A percentile compares a stretch with the other conserved stretches of the same genome.
phyloP scores from a whole-genome alignment of 2,329 filamentous ascomycete species.

The Gnomoniopsis smithogilvyi region DNA sequence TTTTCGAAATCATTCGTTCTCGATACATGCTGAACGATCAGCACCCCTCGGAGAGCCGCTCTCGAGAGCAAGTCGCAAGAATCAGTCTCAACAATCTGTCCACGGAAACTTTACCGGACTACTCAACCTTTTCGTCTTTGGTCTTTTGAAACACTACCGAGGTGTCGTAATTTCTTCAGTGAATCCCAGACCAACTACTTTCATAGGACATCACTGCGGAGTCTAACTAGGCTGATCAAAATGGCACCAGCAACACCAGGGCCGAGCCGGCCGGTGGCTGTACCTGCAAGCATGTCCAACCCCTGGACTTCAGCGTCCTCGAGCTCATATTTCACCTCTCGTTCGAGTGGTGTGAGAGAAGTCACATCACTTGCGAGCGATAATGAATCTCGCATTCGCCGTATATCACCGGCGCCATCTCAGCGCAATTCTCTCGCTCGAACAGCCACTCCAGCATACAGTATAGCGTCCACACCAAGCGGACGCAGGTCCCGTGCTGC shows the following conservation, averaged over 20 bases:
- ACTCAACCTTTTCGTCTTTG: not conserved
- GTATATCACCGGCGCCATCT: not conserved
- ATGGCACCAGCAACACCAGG: conserved; percentile 2
- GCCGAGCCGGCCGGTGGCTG: not conserved
- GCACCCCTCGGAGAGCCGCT: no score
- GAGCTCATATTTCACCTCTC: not conserved
- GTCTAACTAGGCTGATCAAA: not conserved
- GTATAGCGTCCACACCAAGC: conserved; percentile 33
- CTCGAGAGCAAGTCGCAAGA: not conserved
- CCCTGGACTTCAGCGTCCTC: not conserved
- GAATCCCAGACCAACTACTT: not conserved
- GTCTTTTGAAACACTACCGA: not conserved
- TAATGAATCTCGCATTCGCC: not conserved
- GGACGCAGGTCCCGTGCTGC: conserved; percentile 42
- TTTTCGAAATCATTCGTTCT: not conserved
- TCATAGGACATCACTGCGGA: not conserved
- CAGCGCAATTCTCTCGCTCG: not conserved
- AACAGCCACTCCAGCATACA: conserved; percentile 4
- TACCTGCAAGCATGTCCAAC: not conserved
- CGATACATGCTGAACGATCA: not conserved
- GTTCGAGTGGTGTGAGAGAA: not conserved
- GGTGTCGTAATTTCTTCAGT: not conserved
- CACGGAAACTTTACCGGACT: not conserved
- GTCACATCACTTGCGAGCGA: not conserved
- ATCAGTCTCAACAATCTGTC: not conserved